These are phyloP conservation scores for Sporobolomyces roseus DNA, from an alignment of 768 basidiomycete species.

Conservation along the genomic window DNA sequence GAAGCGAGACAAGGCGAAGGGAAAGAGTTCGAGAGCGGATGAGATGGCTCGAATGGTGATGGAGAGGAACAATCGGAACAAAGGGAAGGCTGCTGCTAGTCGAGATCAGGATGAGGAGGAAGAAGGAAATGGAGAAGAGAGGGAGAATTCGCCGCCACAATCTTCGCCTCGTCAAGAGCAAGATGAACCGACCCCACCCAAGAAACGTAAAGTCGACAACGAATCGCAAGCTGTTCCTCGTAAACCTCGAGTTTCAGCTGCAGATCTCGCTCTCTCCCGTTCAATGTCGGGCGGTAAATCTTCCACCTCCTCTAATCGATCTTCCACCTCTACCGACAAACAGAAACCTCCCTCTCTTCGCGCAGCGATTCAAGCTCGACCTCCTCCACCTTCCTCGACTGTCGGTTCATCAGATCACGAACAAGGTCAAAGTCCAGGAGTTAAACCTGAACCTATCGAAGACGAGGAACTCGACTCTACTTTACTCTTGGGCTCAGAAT, in stretches of 20 bases:
- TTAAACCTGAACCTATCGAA: constrained; percentile 2
- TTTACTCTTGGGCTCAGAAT: constrained; percentile 1
- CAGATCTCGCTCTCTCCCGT: constrained; percentile 10
- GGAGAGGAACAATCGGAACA: not conserved
- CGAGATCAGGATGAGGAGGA: not conserved
- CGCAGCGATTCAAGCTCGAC: too few species aligned
- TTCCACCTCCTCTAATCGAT: not conserved
- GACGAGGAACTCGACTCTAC: too few species aligned
- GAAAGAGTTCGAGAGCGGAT: not conserved
- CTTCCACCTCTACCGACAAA: too few species aligned
- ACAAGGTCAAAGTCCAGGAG: too few species aligned
- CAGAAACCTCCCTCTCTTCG: too few species aligned
- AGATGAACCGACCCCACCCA: not conserved
- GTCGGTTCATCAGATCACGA: too few species aligned
- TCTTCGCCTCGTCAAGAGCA: not conserved
- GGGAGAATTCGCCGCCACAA: not conserved
- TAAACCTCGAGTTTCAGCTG: constrained; percentile 14
- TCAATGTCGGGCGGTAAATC: too few species aligned
- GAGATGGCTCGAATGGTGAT: not conserved
- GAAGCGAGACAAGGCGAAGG: not conserved
- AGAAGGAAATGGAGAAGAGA: too few species aligned
- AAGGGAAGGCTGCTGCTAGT: too few species aligned
- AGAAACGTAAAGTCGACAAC: constrained; percentile 6
- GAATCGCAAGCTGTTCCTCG: not conserved
- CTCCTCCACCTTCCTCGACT: too few species aligned